phyloP scores from a whole-genome alignment of 768 basidiomycete species.

The Leccinellum luteum region DNA sequence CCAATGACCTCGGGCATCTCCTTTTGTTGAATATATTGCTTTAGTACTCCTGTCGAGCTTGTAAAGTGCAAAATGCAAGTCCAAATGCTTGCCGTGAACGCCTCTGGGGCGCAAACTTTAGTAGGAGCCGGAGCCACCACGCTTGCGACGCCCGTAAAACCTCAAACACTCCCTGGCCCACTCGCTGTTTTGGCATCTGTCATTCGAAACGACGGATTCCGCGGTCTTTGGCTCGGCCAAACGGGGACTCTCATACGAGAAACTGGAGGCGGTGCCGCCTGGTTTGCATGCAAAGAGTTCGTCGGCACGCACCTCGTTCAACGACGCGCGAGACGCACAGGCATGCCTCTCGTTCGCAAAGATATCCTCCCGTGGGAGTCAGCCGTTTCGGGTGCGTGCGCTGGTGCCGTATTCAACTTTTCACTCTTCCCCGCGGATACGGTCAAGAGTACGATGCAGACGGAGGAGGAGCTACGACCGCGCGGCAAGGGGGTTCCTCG shows the following conservation, averaged over 20 bases:
- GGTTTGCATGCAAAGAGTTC: slow-evolving; percentile 89
- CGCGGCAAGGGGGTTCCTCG: slow-evolving; percentile 31
- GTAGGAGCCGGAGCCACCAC: slow-evolving; percentile 16
- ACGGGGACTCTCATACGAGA: slow-evolving; percentile 92
- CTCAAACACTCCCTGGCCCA: slow-evolving; percentile 61
- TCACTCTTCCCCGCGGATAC: slow-evolving; percentile 95
- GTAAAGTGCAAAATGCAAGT: slow-evolving; percentile 99
- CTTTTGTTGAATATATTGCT: background rate
- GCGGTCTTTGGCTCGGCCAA: slow-evolving; percentile 96
- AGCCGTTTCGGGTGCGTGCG: slow-evolving; percentile 81
- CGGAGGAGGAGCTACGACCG: slow-evolving; percentile 81
- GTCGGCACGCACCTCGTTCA: slow-evolving; percentile 60
- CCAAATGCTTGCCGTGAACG: slow-evolving; percentile 62
- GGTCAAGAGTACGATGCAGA: slow-evolving; percentile 93
- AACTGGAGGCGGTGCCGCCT: slow-evolving; percentile 85
- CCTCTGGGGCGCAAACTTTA: slow-evolving; percentile 14
- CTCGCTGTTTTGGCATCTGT: slow-evolving; percentile 62
- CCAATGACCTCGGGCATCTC: background rate
- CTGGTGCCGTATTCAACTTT: slow-evolving; percentile 83
- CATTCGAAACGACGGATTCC: slow-evolving; percentile 64
- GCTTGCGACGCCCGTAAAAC: slow-evolving; percentile 11
- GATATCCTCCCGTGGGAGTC: slow-evolving; percentile 75
- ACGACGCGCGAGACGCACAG: slow-evolving; percentile 36
- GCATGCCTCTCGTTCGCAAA: slow-evolving; percentile 34
- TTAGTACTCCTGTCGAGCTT: slow-evolving; percentile 88